Conservation (phyloP, 352 stramenopile genomes). For the Globisporangium viniferum region DNA sequence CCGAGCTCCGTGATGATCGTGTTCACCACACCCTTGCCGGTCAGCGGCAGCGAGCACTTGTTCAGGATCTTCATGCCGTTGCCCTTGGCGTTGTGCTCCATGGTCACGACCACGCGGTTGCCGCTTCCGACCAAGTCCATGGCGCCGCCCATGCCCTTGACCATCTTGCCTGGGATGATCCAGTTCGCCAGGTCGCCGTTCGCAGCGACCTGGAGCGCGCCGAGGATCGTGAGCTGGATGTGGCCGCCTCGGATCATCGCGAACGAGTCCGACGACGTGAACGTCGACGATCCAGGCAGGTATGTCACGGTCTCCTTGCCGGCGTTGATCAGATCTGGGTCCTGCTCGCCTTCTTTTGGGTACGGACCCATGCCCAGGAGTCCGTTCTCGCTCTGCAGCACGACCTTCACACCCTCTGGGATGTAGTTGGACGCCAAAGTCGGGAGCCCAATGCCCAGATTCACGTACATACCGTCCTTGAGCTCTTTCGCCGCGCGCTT, state of each 20-base stretch:
- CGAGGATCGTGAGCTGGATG: conserved; percentile 96
- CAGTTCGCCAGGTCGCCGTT: conserved; percentile 96
- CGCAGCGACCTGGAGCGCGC: conserved; percentile 90
- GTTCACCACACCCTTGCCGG: conserved; percentile 93
- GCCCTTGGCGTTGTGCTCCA: conserved; percentile 96
- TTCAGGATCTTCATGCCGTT: conserved; percentile 94
- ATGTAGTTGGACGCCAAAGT: conserved; percentile 96
- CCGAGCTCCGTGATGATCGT: conserved; percentile 92
- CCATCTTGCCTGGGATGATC: conserved; percentile 95
- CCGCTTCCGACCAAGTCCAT: conserved; percentile 96
- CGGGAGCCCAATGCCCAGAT: conserved; percentile 95
- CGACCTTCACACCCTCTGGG: conserved; percentile 91
- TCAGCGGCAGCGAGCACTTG: conserved; percentile 92
- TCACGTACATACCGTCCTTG: conserved; percentile 97
- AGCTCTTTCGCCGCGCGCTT: conserved; percentile 87
- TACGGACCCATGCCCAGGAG: conserved; percentile 94
- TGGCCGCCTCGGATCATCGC: conserved; percentile 96
- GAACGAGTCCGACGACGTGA: conserved; percentile 94
- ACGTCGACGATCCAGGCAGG: conserved; percentile 90
- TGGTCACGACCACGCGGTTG: conserved; percentile 95
- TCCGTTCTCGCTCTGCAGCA: conserved; percentile 96
- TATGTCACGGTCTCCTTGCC: conserved; percentile 97
- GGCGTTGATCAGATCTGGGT: conserved; percentile 96
- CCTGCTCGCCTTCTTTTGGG: conserved; percentile 82
- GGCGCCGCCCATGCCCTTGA: conserved; percentile 97